These are phyloP conservation scores for Cladophialophora psammophila DNA, from an alignment of 2,329 filamentous ascomycete species.

Conservation along the genomic window DNA sequence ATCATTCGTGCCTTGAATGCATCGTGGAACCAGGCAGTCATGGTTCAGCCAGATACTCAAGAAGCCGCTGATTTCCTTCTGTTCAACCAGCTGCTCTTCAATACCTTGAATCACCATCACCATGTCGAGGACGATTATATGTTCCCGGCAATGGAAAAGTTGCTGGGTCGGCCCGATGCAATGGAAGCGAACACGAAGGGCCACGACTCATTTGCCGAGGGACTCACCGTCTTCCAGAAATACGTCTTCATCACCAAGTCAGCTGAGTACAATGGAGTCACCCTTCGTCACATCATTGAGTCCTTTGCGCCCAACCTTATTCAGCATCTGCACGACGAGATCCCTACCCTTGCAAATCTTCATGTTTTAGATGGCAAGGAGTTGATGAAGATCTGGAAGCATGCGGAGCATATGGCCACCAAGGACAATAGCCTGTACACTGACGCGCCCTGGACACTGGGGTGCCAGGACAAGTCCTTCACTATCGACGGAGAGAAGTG, in stretches of 20 bases:
- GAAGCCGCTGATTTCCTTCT: conserved; percentile 39
- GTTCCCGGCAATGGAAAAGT: conserved; percentile 35
- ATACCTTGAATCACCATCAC: conserved; percentile 38
- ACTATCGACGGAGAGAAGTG: conserved; percentile 32
- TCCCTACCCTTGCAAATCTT: conserved; percentile 37
- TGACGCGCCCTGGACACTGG: conserved; percentile 35
- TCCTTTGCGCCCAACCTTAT: conserved; percentile 39
- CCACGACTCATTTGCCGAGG: conserved; percentile 37
- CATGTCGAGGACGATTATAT: conserved; percentile 36
- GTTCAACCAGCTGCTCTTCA: conserved; percentile 39
- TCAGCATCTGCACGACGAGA: conserved; percentile 42
- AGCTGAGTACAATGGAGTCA: conserved; percentile 37
- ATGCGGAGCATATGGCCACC: conserved; percentile 30
- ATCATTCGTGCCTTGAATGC: conserved; percentile 40
- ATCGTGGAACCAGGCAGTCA: conserved; percentile 38
- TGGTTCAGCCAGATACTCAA: conserved; percentile 32
- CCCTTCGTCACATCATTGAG: conserved; percentile 38
- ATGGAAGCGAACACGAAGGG: conserved; percentile 33
- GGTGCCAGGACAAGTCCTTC: conserved; percentile 40
- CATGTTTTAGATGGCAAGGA: conserved; percentile 36
- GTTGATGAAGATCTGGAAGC: conserved; percentile 38
- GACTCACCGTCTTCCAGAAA: conserved; percentile 37
- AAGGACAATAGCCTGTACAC: conserved; percentile 31
- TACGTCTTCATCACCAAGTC: conserved; percentile 38
- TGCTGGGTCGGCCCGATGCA: conserved; percentile 30